Base-by-base conservation (phyloP, 2,329 filamentous ascomycete genomes). In the Dryadomyces quercus-mongolicae region DNA sequence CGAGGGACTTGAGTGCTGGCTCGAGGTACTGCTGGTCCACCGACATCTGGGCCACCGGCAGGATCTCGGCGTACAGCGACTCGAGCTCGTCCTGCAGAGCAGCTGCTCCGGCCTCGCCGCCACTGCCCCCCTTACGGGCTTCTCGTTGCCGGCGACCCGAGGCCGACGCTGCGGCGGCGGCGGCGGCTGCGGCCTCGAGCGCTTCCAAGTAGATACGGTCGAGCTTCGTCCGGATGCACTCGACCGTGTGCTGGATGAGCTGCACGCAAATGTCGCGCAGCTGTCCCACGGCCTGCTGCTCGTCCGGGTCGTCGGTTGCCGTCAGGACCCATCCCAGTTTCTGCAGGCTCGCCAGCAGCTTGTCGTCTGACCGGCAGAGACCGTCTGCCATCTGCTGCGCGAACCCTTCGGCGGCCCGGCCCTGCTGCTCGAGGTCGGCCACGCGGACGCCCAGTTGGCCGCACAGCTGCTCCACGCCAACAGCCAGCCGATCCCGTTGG, bases 31-130 rank as follows among this genome's bases (percentile, higher is more conserved):
- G 81, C 60, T 85, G 78, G 59, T 87, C 82, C 1, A 83, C 74
- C 0, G 84, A 80, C 80, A 88, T 88, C 58, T 85, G 80, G 7
- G 83, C 78, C 2, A 88, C 81, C 0, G 84, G 80, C 0, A 84
- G 69, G 44, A 88, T 82, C 62, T 88, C 85, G 0, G 81, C 71
- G 60, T 85, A 84, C 3, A 88, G 70, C 5, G 82, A 85, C 59
- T 86, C 82, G 1, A 88, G 71, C 62, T 88, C 85, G 36, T 78
- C 76, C 60, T 83, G 77, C 2, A 85, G 64, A 3, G 74, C 71
- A 15, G 67, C 69, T 10, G 76, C 71, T 50, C 80, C 76, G 5
- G 68, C 70, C 1, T 59, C 58, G 0, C 65, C 61, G 0, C 64
- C 65, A 5, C 63, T 58, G 4, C 59, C 59, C 10, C 58, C 21